phyloP scores from a whole-genome alignment of 2,329 filamentous ascomycete genomes.

The Ophiocordyceps polyrhachis-furcata region DNA sequence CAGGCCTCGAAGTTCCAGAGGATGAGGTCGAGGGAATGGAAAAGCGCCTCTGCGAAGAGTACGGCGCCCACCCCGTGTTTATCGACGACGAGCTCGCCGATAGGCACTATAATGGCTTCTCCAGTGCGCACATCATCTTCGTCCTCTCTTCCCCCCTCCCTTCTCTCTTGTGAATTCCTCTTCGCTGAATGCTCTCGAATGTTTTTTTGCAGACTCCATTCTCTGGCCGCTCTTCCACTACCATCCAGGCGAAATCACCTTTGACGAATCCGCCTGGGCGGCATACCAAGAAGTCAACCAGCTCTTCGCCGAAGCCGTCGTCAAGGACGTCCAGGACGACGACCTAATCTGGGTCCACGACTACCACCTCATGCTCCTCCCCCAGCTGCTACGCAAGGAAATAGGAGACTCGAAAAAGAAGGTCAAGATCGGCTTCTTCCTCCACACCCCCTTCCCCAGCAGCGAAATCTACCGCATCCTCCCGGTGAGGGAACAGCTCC shows the following conservation, averaged over 20 bases:
- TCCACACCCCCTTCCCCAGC: constrained; percentile 93
- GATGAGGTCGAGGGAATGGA: constrained; percentile 58
- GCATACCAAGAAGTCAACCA: constrained; percentile 88
- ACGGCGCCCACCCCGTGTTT: constrained; percentile 80
- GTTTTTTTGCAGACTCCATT: constrained; percentile 55
- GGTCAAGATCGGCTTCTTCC: constrained; percentile 94
- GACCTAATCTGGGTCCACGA: constrained; percentile 98
- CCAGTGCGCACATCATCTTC: constrained; percentile 41
- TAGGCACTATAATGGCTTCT: constrained; percentile 94
- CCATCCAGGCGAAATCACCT: constrained; percentile 94
- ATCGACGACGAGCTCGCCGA: constrained; percentile 87
- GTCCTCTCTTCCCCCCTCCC: no score
- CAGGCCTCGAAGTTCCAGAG: constrained; percentile 78
- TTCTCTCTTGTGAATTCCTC: neutral
- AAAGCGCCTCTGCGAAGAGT: constrained; percentile 65
- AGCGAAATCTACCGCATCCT: constrained; percentile 94
- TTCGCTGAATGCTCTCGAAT: neutral
- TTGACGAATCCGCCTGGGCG: constrained; percentile 86
- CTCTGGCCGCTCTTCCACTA: constrained; percentile 98
- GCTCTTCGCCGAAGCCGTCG: constrained; percentile 75
- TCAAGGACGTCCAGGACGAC: constrained; percentile 74
- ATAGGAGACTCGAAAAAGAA: constrained; percentile 68
- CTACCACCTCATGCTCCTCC: constrained; percentile 94
- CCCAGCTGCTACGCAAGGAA: constrained; percentile 85
- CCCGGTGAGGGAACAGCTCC: constrained; percentile 74